Percentiles rank a stretch among this genome's conserved stretches.
These are phyloP conservation scores for Grigorovia transvaalensis DNA, from an alignment of 805 yeast species.

Conservation along the genomic window DNA sequence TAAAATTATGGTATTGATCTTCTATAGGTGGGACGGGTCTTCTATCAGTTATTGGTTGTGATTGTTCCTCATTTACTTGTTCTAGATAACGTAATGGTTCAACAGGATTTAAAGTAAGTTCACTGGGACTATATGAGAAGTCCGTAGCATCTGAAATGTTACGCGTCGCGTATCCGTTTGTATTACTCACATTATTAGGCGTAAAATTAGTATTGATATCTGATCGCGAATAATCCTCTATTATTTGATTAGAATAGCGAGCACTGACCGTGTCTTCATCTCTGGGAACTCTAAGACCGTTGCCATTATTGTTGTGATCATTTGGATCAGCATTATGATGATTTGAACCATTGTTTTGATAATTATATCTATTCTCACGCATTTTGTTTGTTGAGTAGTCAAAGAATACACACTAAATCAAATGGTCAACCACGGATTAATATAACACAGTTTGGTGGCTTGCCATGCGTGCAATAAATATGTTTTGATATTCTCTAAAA, in stretches of 20 bases:
- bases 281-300: neutral
- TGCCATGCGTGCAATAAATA: neutral
- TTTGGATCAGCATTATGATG: neutral
- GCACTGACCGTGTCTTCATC: neutral
- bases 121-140: neutral
- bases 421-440: neutral
- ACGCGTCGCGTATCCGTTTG: neutral
- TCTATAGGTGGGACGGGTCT: neutral
- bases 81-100: neutral
- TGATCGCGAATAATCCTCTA: slow-evolving; percentile 1
- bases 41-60: neutral
- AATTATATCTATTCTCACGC: neutral
- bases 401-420: neutral
- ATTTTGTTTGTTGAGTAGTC: neutral
- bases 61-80: neutral
- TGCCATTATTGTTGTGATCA: neutral
- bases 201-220: neutral
- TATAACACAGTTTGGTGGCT: neutral
- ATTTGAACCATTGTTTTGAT: neutral
- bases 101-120: neutral
- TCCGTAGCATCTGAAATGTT: neutral
- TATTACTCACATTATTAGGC: neutral
- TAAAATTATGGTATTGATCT: slow-evolving; percentile 12
- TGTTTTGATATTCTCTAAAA: neutral
- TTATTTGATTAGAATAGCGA: neutral